Conservation (phyloP, 2,329 filamentous ascomycete species). For the Diaporthe sp. region DNA sequence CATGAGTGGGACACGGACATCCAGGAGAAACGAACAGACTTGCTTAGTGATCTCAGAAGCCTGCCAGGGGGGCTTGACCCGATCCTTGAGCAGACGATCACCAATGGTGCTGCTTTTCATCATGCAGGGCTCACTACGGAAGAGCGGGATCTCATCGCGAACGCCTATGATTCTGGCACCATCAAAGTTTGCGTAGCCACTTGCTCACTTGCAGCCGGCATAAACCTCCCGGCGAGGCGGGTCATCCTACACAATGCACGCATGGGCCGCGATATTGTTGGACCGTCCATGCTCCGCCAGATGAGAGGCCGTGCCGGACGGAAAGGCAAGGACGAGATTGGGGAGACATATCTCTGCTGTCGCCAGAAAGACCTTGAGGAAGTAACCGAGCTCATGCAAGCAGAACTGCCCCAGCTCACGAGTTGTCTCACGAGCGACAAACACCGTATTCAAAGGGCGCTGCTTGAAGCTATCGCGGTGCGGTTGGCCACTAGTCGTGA, state of each 20-base stretch:
- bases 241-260: constrained; percentile 82
- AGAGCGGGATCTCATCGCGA: constrained; percentile 79
- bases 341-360: constrained; percentile 84
- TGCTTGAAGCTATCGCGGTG: constrained; percentile 79
- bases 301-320: constrained; percentile 85
- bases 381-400: constrained; percentile 78
- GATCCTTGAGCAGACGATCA: constrained; percentile 73
- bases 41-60: constrained; percentile 76
- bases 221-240: constrained; percentile 80
- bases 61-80: constrained; percentile 77
- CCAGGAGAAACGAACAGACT: constrained; percentile 72
- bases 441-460: constrained; percentile 76
- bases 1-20: constrained; percentile 61
- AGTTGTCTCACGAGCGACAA: constrained; percentile 79
- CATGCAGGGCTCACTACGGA: constrained; percentile 81
- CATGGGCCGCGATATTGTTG: constrained; percentile 84
- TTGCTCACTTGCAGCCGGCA: constrained; percentile 85
- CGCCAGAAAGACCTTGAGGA: constrained; percentile 76
- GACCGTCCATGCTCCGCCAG: constrained; percentile 83
- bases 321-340: constrained; percentile 83
- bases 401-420: constrained; percentile 77
- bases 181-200: constrained; percentile 82
- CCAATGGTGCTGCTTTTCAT: constrained; percentile 80
- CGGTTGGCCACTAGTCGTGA: constrained; percentile 76
- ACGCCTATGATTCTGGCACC: constrained; percentile 77